A percentile compares a stretch with the other conserved stretches of the same genome.
Evolutionary conservation across 129 eudicot genomes (phyloP).

Genomic region (Logfia minima): DNA sequence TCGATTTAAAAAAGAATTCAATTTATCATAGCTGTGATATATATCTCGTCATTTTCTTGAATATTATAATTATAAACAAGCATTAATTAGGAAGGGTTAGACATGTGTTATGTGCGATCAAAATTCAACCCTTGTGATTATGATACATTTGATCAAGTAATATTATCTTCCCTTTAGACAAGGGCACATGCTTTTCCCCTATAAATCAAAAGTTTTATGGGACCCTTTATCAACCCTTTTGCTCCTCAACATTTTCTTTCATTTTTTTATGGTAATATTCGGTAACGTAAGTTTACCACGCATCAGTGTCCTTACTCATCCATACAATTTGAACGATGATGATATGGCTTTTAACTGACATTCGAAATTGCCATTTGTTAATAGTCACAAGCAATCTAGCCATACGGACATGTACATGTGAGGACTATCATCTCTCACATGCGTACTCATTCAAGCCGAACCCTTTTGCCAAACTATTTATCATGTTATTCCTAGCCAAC

Average conservation of each 20-base stretch:
- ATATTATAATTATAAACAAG: neutral
- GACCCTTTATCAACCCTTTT: slow-evolving; percentile 27
- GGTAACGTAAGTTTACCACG: neutral
- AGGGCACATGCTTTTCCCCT: slow-evolving; percentile 52
- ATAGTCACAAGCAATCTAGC: slow-evolving; percentile 1
- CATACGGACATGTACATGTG: slow-evolving; percentile 23
- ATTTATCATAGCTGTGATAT: too few relatives aligned
- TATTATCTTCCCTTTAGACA: slow-evolving; percentile 32
- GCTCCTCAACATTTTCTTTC: slow-evolving; percentile 19
- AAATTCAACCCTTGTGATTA: slow-evolving; percentile 38
- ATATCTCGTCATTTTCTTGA: neutral
- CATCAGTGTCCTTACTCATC: slow-evolving; percentile 17
- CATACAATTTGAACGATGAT: slow-evolving; percentile 15
- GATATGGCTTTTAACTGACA: slow-evolving; percentile 18
- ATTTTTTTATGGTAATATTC: slow-evolving; percentile 16
- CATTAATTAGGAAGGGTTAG: slow-evolving; percentile 26
- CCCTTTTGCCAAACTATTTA: neutral
- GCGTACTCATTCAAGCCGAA: slow-evolving; percentile 13
- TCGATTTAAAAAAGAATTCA: neutral
- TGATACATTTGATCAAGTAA: slow-evolving; percentile 32
- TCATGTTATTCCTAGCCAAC: slow-evolving; percentile 22
- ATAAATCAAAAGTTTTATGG: slow-evolving; percentile 42
- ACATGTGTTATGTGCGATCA: slow-evolving; percentile 21
- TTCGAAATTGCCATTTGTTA: slow-evolving; percentile 30
- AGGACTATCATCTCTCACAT: slow-evolving; percentile 36